A percentile compares a stretch with the other conserved stretches of the same genome.
Evolutionary conservation across 208 protist species (phyloP).

Genomic region (Trichomonas gallinae): DNA sequence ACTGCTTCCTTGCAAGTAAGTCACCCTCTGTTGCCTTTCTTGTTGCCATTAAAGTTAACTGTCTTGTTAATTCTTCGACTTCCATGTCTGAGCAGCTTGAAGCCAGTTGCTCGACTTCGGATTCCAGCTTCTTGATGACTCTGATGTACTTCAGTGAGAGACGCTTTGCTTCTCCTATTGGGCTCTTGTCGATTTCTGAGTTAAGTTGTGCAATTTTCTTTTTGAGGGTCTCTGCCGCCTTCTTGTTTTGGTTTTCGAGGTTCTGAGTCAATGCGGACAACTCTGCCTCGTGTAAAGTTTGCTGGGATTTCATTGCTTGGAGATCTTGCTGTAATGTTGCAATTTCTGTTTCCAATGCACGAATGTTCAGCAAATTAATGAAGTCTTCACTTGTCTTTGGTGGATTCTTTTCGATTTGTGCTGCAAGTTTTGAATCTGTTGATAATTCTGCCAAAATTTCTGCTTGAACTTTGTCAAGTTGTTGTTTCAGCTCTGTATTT

Average conservation of each 20-base stretch:
- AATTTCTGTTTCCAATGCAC: too few species aligned
- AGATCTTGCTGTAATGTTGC: background rate
- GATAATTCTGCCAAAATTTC: background rate
- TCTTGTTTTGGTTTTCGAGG: background rate
- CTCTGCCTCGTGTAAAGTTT: background rate
- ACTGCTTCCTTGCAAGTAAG: background rate
- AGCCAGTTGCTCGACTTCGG: background rate
- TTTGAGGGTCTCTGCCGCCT: background rate
- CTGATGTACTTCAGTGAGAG: background rate
- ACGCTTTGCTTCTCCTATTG: background rate
- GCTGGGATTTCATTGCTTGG: background rate
- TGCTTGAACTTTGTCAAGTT: background rate
- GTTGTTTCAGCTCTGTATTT: background rate
- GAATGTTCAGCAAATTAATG: background rate
- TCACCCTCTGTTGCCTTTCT: background rate
- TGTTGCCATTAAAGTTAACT: background rate
- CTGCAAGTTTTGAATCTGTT: background rate
- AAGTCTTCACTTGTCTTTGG: background rate
- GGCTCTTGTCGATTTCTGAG: background rate
- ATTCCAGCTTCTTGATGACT: background rate
- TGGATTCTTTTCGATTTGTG: background rate
- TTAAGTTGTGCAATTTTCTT: background rate
- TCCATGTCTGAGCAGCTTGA: background rate
- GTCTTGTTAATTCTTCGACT: background rate
- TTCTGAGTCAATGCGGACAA: background rate